Conservation (phyloP, 257 asterid species). For the Capsicum rhomboideum region DNA sequence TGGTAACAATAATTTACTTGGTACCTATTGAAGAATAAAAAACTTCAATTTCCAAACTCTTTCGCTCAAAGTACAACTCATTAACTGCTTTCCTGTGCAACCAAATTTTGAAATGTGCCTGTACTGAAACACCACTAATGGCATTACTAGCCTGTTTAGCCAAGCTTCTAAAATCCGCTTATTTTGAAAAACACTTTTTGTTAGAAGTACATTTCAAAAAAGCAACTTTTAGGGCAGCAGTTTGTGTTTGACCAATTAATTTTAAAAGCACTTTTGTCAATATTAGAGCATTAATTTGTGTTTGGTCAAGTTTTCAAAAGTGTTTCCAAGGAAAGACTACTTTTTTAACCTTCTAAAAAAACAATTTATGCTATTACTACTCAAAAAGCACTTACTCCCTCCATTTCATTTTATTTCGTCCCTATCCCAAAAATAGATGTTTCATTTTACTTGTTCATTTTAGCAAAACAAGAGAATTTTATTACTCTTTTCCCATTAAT, state of each 20-base stretch:
- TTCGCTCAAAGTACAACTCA: background rate
- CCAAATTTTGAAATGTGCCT: background rate
- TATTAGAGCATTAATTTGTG: background rate
- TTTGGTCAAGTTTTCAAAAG: background rate
- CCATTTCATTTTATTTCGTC: too few relatives aligned
- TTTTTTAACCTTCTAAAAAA: background rate
- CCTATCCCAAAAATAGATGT: too few relatives aligned
- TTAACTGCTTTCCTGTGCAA: background rate
- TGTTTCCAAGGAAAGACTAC: background rate
- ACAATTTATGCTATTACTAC: background rate
- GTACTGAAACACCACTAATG: background rate
- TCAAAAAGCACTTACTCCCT: too few relatives aligned
- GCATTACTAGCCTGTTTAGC: background rate
- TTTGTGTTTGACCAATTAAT: too few relatives aligned
- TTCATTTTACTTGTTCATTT: too few relatives aligned
- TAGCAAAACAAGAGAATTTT: too few relatives aligned
- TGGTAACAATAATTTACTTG: background rate
- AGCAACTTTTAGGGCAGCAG: background rate
- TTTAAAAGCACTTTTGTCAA: background rate
- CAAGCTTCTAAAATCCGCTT: background rate
- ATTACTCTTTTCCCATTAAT: too few relatives aligned
- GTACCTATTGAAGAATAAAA: background rate
- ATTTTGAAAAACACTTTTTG: background rate
- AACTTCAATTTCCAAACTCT: background rate
- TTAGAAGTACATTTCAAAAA: background rate